A percentile compares a stretch with the other conserved stretches of the same genome.
Evolutionary conservation across 2,329 filamentous ascomycete species (phyloP).

Genomic region (Capronia americana): DNA sequence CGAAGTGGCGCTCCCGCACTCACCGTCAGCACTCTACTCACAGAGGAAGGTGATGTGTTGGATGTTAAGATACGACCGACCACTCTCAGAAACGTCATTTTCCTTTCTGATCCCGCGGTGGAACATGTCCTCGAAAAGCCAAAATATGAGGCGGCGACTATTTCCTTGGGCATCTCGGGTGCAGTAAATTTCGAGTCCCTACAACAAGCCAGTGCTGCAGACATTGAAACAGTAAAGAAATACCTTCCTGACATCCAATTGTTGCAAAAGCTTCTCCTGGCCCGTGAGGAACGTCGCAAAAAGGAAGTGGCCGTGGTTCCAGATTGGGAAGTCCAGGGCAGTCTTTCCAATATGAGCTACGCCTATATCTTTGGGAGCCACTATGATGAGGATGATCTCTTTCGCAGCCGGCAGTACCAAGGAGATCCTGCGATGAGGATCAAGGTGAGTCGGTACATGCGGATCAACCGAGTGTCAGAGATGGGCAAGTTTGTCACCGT

Average conservation of each 20-base stretch:
- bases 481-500: slow-evolving; percentile 50
- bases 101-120: slow-evolving; percentile 54
- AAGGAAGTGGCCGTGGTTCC: slow-evolving; percentile 36
- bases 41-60: slow-evolving; percentile 58
- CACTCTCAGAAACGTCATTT: slow-evolving; percentile 60
- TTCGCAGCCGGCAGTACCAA: slow-evolving; percentile 44
- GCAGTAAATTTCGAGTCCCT: slow-evolving; percentile 1
- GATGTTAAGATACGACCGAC: slow-evolving; percentile 63
- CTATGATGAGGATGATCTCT: slow-evolving; percentile 43
- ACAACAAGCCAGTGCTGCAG: slow-evolving; percentile 31
- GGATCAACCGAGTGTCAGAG: slow-evolving; percentile 12
- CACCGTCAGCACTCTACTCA: slow-evolving; percentile 66
- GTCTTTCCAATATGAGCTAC: slow-evolving; percentile 11
- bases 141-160: slow-evolving; percentile 26
- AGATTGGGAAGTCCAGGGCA: slow-evolving; percentile 41
- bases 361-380: slow-evolving; percentile 32
- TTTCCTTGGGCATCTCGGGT: slow-evolving; percentile 45
- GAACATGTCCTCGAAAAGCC: slow-evolving; percentile 23
- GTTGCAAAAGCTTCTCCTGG: slow-evolving; percentile 39
- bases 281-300: slow-evolving; percentile 23
- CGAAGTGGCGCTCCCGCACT: slow-evolving; percentile 60
- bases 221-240: slow-evolving; percentile 38
- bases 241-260: slow-evolving; percentile 43
- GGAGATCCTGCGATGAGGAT: slow-evolving; percentile 54
- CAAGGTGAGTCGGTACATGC: slow-evolving; percentile 14